phyloP scores from a whole-genome alignment of 2,329 filamentous ascomycete species.

The Lasiodiplodia hormozganensis region DNA sequence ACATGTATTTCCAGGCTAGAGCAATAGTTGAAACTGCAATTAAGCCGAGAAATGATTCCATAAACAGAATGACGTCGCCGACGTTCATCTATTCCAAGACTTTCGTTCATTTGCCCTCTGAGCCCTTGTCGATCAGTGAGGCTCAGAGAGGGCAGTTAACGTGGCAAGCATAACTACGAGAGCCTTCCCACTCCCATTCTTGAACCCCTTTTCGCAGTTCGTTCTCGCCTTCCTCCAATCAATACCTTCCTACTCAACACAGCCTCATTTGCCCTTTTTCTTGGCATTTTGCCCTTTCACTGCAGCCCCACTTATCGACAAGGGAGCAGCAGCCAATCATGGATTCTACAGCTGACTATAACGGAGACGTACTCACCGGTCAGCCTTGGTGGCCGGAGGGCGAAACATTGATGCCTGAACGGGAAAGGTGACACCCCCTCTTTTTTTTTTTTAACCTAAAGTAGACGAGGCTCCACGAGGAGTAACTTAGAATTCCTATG shows the following conservation, averaged over 20 bases:
- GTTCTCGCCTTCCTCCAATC: background rate
- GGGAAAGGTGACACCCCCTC: no score
- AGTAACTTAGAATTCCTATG: no score
- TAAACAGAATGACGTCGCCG: no score
- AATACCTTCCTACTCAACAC: background rate
- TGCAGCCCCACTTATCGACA: background rate
- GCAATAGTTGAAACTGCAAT: no score
- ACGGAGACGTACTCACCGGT: background rate
- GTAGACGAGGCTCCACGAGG: no score
- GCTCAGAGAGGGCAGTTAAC: background rate
- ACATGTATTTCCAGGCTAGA: no score
- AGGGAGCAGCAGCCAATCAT: background rate
- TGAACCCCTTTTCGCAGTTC: background rate
- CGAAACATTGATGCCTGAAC: background rate
- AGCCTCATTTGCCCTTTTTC: conserved; percentile 5
- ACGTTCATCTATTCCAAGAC: background rate
- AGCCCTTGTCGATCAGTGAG: background rate
- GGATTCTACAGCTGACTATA: background rate
- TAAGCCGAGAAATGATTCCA: no score
- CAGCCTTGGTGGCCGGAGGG: background rate
- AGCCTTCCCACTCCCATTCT: background rate
- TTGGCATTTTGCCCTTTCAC: background rate
- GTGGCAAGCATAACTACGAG: background rate
- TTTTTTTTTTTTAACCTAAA: background rate
- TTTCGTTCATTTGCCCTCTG: background rate